Evolutionary conservation across 179 eudicot genomes (phyloP), one percentile per base, ranked within the genome.

Genomic region (Patellifolia procumbens): DNA sequence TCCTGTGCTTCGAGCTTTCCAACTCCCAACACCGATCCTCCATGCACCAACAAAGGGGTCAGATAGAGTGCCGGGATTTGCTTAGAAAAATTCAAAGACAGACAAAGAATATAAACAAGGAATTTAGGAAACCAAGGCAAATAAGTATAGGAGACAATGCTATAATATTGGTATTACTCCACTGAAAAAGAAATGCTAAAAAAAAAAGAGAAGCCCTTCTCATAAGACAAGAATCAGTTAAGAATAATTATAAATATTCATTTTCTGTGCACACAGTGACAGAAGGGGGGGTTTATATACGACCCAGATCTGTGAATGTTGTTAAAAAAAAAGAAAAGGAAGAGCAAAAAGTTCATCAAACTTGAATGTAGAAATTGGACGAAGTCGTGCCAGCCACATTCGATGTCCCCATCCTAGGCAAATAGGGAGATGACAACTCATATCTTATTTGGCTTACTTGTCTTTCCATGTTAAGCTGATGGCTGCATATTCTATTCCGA

Each of bases 321-420:
- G 35, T 31, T n/a, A n/a, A 43, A 24, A 56, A 48, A 16, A 32
- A 4, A 26, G 29, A 34, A 20, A 7, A 20, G 42, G 31, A 6
- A 51, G 62, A 37, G 42, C 62, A 31, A 17, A 32, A 75, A 29
- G 37, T 17, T 43, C 68, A 75, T 72, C 62, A 73, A 34, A 61
- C 75, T 70, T 48, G 29, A 55, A 51, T 37, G 32, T 19, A 39
- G 43, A 6, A 62, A 35, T 55, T 58, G 59, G 80, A 78, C 71
- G n/a, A 43, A 77, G 76, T 85, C 87, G 81, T 85, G 90, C 86
- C 78, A 64, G 68, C 88, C 89, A 84, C 85, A 79, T 82, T 68
- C 74, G n/a, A 77, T 85, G 85, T 73, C 77, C 74, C 73, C 75
- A 67, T 49, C 66, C 8, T 49, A 2, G 39, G 59, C 88, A 85